Conservation (phyloP, 169 alveolate genomes). For the Cryptosporidium sp. region DNA sequence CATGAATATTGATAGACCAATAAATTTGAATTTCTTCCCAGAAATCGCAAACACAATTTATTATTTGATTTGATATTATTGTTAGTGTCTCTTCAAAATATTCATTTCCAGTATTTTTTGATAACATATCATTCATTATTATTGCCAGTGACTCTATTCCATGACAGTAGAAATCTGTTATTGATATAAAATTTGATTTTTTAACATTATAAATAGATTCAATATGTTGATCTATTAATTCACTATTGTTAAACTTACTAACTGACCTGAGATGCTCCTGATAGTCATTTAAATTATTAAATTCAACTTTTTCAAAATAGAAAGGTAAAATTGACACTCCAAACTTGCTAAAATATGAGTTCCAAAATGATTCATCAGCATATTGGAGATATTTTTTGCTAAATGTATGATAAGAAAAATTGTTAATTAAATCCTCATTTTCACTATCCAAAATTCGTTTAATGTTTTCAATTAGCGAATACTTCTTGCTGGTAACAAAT, state of each 20-base stretch:
- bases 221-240: background rate
- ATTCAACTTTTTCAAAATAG: slow-evolving; percentile 17
- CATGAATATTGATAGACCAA: slow-evolving; percentile 17
- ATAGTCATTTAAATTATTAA: background rate
- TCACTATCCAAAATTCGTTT: background rate
- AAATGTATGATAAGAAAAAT: background rate
- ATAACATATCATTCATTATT: background rate
- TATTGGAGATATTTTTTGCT: slow-evolving; percentile 11
- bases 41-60: background rate
- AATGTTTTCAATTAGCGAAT: background rate
- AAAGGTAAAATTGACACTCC: slow-evolving; percentile 57
- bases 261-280: background rate
- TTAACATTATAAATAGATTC: background rate
- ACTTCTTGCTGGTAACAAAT: background rate
- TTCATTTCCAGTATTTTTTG: background rate
- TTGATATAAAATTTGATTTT: background rate
- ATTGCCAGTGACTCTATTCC: slow-evolving; percentile 37
- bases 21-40: slow-evolving; percentile 32
- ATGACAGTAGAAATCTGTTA: slow-evolving; percentile 20
- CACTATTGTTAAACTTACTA: background rate
- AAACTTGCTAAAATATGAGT: slow-evolving; percentile 15
- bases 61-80: background rate
- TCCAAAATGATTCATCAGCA: slow-evolving; percentile 41
- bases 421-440: background rate
- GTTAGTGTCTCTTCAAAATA: background rate